A percentile compares a stretch with the other conserved stretches of the same genome.
phyloP scores from a whole-genome alignment of 768 basidiomycete genomes.

The Cubamyces sp. region DNA sequence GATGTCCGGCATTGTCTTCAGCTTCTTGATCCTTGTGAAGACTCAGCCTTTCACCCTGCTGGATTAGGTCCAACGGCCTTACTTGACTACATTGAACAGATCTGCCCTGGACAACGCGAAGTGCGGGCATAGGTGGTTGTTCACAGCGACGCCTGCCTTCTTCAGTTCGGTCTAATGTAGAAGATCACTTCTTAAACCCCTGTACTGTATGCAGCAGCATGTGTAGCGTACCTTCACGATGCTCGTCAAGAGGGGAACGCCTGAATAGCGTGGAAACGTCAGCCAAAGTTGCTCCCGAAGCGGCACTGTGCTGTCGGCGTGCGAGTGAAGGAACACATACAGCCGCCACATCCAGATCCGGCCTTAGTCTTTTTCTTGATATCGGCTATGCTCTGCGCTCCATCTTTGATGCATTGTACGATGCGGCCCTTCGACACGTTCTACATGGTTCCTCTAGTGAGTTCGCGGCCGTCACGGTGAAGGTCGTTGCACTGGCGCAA shows the following conservation, averaged over 20 bases:
- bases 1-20: constrained; percentile 57
- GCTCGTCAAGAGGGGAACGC: constrained; percentile 58
- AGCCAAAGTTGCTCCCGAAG: background rate
- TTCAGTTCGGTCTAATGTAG: constrained; percentile 63
- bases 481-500: background rate
- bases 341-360: constrained; percentile 76
- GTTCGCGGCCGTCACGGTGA: background rate
- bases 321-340: constrained; percentile 10
- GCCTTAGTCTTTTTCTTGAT: constrained; percentile 71
- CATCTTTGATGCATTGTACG: constrained; percentile 51
- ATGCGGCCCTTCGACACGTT: constrained; percentile 69
- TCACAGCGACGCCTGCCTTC: constrained; percentile 62
- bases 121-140: constrained; percentile 66
- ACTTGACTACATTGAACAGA: constrained; percentile 65
- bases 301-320: background rate
- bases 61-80: background rate
- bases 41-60: background rate
- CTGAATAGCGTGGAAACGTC: constrained; percentile 7
- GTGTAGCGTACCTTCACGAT: constrained; percentile 40
- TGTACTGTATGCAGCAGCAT: background rate
- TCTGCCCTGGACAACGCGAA: constrained; percentile 67
- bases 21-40: constrained; percentile 54
- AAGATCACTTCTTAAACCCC: constrained; percentile 29
- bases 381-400: constrained; percentile 51
- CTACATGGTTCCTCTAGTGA: constrained; percentile 31